Conservation (phyloP, 2,329 filamentous ascomycete species). For the Diaporthe batatas region DNA sequence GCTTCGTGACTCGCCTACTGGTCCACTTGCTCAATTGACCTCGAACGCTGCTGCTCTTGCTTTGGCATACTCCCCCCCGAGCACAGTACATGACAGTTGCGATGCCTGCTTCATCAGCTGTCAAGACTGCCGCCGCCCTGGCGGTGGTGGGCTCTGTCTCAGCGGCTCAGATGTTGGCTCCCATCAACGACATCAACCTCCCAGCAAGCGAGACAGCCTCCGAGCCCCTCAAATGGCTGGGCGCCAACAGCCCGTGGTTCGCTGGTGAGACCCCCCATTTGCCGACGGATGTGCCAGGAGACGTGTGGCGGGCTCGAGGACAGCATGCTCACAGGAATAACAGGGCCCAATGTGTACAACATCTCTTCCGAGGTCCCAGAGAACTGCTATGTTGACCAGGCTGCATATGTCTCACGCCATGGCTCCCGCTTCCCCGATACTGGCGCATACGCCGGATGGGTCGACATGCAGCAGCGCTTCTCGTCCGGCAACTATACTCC, state of each 20-base stretch:
- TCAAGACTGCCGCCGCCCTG: slow-evolving; percentile 30
- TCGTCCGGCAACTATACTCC: slow-evolving; percentile 66
- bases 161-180: slow-evolving; percentile 43
- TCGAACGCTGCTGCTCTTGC: neutral
- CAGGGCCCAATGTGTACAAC: slow-evolving; percentile 68
- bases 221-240: slow-evolving; percentile 54
- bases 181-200: slow-evolving; percentile 43
- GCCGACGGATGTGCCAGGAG: neutral
- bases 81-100: neutral
- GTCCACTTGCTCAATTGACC: neutral
- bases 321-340: slow-evolving; percentile 29
- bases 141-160: slow-evolving; percentile 38
- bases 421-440: slow-evolving; percentile 73
- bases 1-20: neutral
- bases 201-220: slow-evolving; percentile 43
- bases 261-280: slow-evolving; percentile 54
- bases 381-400: slow-evolving; percentile 71
- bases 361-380: slow-evolving; percentile 68
- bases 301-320: neutral
- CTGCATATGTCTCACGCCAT: slow-evolving; percentile 71
- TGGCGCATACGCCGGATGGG: slow-evolving; percentile 71
- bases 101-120: slow-evolving; percentile 33
- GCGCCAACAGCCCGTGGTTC: slow-evolving; percentile 67
- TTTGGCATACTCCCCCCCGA: neutral
- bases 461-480: slow-evolving; percentile 61